Percentiles rank a stretch among this genome's conserved stretches.
Evolutionary conservation across 2,329 filamentous ascomycete genomes (phyloP).

Genomic region (Cadophora luteo-olivacea): DNA sequence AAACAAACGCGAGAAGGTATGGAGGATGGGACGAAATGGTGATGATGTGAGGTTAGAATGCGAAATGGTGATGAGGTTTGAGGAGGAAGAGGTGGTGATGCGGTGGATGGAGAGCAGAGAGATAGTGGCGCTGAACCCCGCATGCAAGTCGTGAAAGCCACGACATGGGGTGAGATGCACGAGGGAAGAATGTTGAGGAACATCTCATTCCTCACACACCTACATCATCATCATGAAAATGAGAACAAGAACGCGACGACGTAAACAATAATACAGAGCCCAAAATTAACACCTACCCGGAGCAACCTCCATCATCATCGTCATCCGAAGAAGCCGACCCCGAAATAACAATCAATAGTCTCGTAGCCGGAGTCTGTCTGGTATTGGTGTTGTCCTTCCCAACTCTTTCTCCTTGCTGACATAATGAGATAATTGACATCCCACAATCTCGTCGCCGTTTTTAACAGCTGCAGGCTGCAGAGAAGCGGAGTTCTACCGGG

Average conservation of each 20-base stretch:
- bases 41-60: neutral
- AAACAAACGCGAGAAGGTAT: no score
- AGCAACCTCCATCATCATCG: neutral
- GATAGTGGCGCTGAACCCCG: neutral
- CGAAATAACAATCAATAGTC: neutral
- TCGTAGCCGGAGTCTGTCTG: neutral
- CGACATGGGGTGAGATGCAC: neutral
- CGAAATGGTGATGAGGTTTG: neutral
- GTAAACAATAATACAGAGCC: neutral
- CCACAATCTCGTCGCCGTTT: neutral
- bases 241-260: neutral
- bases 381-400: constrained; percentile 2
- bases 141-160: neutral
- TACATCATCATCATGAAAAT: neutral
- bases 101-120: neutral
- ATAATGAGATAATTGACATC: neutral
- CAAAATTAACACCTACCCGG: neutral
- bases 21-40: neutral
- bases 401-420: neutral
- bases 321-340: neutral
- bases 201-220: neutral
- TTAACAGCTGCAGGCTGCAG: neutral
- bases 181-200: constrained; percentile 1
- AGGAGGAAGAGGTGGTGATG: neutral
- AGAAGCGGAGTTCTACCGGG: constrained; percentile 3